Percentiles rank a stretch among this genome's conserved stretches.
Evolutionary conservation across 2,329 filamentous ascomycete genomes (phyloP).

Genomic region (Fusarium sublunatum): DNA sequence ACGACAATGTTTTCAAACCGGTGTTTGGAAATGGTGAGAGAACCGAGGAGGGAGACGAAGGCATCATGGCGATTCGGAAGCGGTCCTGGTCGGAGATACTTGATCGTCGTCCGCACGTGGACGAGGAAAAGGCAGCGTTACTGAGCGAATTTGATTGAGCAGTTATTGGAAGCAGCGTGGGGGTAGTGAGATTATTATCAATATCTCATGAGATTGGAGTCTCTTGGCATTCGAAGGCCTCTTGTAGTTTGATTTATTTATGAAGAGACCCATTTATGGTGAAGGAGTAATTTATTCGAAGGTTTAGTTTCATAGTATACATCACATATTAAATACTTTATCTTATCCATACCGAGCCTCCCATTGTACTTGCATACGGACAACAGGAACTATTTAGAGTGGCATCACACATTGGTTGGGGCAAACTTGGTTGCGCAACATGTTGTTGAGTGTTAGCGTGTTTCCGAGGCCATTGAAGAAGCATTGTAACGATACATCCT

Average conservation of each 20-base stretch:
- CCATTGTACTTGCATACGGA: neutral
- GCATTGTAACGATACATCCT: constrained; percentile 33
- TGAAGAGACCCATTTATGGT: too few relatives aligned
- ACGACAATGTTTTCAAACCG: constrained; percentile 62
- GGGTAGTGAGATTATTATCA: neutral
- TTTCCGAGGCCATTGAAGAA: constrained; percentile 1
- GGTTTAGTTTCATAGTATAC: neutral
- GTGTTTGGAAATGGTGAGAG: constrained; percentile 90
- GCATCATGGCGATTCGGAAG: constrained; percentile 5
- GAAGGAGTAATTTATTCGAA: neutral
- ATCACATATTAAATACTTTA: neutral
- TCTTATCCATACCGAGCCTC: neutral
- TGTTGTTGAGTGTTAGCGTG: constrained; percentile 42
- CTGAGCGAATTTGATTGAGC: constrained; percentile 26
- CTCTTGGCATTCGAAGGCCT: neutral
- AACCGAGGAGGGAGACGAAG: constrained; percentile 54
- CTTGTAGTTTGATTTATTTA: too few relatives aligned
- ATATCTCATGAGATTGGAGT: neutral
- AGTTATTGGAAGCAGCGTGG: too few relatives aligned
- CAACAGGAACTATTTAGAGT: constrained; percentile 21
- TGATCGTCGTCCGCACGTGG: constrained; percentile 16
- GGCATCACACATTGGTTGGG: constrained; percentile 37
- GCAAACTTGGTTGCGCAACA: constrained; percentile 25
- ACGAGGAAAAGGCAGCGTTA: constrained; percentile 45
- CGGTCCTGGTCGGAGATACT: constrained; percentile 19